Evolutionary conservation across 1,139 yeast species (phyloP).

Genomic region (Keqinozyma sinolaborantium): DNA sequence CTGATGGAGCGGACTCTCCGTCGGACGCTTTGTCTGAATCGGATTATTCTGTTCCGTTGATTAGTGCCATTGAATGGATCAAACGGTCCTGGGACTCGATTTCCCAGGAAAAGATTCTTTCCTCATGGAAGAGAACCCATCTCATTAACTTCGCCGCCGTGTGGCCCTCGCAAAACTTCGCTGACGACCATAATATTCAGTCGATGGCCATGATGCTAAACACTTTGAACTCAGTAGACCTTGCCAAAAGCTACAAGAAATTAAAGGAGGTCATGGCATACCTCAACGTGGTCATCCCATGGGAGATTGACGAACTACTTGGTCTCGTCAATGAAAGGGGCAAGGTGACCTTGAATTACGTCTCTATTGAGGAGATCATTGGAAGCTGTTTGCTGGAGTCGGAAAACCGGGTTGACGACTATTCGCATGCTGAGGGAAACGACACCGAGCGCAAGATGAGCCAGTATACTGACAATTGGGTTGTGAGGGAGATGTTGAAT

Average conservation of each 20-base stretch:
- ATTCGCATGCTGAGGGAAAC: constrained; percentile 2
- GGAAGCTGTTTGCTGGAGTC: constrained; percentile 56
- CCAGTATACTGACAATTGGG: constrained; percentile 9
- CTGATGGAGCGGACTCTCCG: constrained; percentile 8
- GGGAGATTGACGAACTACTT: constrained; percentile 56
- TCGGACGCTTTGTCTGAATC: constrained; percentile 30
- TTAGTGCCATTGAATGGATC: constrained; percentile 57
- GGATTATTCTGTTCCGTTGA: constrained; percentile 46
- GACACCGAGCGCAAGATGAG: not conserved
- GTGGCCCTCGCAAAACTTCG: constrained; percentile 20
- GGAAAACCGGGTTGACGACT: constrained; percentile 9
- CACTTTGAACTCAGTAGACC: constrained; percentile 12
- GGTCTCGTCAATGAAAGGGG: constrained; percentile 59
- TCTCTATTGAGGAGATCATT: constrained; percentile 62
- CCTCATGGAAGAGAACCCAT: constrained; percentile 50
- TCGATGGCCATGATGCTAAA: constrained; percentile 8
- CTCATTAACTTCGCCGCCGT: constrained; percentile 16
- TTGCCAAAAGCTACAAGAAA: constrained; percentile 27
- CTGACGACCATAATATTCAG: constrained; percentile 1
- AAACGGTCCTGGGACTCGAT: constrained; percentile 54
- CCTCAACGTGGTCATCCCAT: constrained; percentile 48
- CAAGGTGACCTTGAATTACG: constrained; percentile 49
- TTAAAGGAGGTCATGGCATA: constrained; percentile 40
- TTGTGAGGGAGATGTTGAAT: constrained; percentile 12
- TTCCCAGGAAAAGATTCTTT: constrained; percentile 40